Conservation (phyloP, 306 rosid species). For the Inga oerstediana region DNA sequence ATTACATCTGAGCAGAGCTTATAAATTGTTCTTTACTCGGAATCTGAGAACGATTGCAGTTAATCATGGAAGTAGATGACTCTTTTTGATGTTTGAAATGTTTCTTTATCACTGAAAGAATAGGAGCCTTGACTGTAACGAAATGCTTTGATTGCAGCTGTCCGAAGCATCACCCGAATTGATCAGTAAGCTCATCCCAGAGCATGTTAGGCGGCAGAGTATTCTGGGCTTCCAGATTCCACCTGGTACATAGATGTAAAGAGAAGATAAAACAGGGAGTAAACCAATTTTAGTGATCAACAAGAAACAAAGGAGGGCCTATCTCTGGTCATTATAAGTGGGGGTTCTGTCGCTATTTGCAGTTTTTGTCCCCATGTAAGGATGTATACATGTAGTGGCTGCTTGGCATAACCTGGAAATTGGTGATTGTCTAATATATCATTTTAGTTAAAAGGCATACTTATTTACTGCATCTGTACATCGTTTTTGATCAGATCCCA, state of each 20-base stretch:
- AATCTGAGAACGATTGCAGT: background rate
- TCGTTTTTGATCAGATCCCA: conserved; percentile 44
- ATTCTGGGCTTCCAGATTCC: conserved; percentile 59
- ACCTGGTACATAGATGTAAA: conserved; percentile 55
- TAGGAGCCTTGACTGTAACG: conserved; percentile 1
- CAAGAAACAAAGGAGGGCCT: conserved; percentile 47
- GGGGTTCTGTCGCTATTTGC: conserved; percentile 54
- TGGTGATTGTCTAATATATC: conserved; percentile 48
- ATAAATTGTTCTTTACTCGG: background rate
- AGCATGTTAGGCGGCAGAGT: conserved; percentile 71
- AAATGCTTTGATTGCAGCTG: conserved; percentile 52
- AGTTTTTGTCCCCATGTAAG: conserved; percentile 53
- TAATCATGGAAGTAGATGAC: background rate
- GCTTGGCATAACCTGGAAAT: conserved; percentile 54
- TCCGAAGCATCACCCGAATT: conserved; percentile 76
- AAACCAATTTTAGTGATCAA: conserved; percentile 41
- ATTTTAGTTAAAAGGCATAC: conserved; percentile 40
- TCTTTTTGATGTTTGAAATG: background rate
- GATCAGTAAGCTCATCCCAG: conserved; percentile 83
- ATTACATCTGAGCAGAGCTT: background rate
- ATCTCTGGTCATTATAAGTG: conserved; percentile 47
- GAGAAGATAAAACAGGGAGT: conserved; percentile 46
- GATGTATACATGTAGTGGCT: conserved; percentile 65
- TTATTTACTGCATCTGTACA: conserved; percentile 42
- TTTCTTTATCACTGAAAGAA: background rate